Evolutionary conservation across 1,139 yeast species (phyloP).

Genomic region (Waltiozyma sp.): DNA sequence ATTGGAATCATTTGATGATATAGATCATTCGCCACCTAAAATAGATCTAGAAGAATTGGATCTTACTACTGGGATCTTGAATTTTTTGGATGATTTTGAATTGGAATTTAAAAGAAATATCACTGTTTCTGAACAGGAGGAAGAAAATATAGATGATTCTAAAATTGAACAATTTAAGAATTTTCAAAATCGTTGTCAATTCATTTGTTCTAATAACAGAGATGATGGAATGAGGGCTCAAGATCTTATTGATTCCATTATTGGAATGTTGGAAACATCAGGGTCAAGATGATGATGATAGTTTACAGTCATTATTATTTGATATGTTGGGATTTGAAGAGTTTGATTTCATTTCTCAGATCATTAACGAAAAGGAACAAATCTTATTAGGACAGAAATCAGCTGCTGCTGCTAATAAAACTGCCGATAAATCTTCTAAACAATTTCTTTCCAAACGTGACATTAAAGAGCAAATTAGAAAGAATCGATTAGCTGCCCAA

Average conservation of each 20-base stretch:
- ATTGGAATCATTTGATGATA: slow-evolving; percentile 24
- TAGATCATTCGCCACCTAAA: slow-evolving; percentile 8
- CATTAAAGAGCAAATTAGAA: slow-evolving; percentile 43
- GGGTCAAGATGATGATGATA: slow-evolving; percentile 18
- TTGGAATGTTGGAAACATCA: slow-evolving; percentile 20
- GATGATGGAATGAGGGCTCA: slow-evolving; percentile 10
- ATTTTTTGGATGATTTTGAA: slow-evolving; percentile 27
- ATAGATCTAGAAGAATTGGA: slow-evolving; percentile 18
- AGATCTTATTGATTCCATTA: slow-evolving; percentile 15
- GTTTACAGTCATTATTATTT: slow-evolving; percentile 35
- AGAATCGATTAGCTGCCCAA: slow-evolving; percentile 41
- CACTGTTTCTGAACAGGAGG: slow-evolving; percentile 14
- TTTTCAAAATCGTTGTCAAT: slow-evolving; percentile 11
- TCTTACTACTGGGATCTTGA: slow-evolving; percentile 7
- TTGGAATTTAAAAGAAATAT: not conserved
- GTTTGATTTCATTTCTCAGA: slow-evolving; percentile 60
- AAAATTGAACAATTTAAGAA: slow-evolving; percentile 6
- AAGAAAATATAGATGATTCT: slow-evolving; percentile 17
- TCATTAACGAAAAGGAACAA: slow-evolving; percentile 41
- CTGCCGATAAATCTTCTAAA: slow-evolving; percentile 7
- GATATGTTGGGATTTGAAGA: slow-evolving; percentile 82
- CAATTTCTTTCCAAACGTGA: slow-evolving; percentile 43
- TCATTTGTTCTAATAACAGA: slow-evolving; percentile 12
- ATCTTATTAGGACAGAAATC: slow-evolving; percentile 17
- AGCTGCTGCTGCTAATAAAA: not conserved